Base-by-base conservation (phyloP, 352 stramenopile species). In the Phytophthora brassicae region DNA sequence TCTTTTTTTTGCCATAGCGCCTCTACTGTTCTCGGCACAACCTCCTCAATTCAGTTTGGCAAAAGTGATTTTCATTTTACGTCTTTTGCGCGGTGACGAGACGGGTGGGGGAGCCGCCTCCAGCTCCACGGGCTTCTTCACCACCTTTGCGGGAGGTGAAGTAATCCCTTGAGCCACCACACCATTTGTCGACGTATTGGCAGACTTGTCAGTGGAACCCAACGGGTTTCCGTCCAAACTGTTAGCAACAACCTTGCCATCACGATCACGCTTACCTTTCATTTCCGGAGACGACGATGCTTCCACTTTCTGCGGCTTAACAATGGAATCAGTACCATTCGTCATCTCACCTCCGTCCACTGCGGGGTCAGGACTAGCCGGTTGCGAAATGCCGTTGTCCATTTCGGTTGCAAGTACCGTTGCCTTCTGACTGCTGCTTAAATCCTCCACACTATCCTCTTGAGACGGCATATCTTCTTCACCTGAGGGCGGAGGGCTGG, bases 11-110 rank as follows among this genome's bases (percentile, higher is more conserved):
- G 51, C 64, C 70, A 80, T 68, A 54, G 63, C 46, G 50, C 43
- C 68, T 64, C 47, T 52, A 57, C 47, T 66, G 65, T 23, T 48
- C 45, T 23, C 46, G 45, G 71, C 43, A 67, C 66, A 78, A 68
- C 54, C 56, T 74, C 45, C 61, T 93, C 77, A 94, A 77, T 85
- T 88, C 65, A 92, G 74, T 89, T 94, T 91, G 64, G 67, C 76
- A 88, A 94, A 94, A 74, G 82, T 90, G 75, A 94, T 94, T 89
- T 94, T 94, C 85, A 94, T 94, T 88, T 94, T 94, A 87, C 85
- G 85, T 81, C 85, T 81, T 69, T 94, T 94, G 74, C 85, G 85
- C 45, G 85, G 85, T 45, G 85, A 92, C 38, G 83, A 80, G 39
- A 82, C 70, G 28, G 58, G 70, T 49, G 70, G 51, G 44, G 81